These are phyloP conservation scores for Dactylonectria macrodidyma DNA, from an alignment of 2,329 filamentous ascomycete species.

Conservation along the genomic window DNA sequence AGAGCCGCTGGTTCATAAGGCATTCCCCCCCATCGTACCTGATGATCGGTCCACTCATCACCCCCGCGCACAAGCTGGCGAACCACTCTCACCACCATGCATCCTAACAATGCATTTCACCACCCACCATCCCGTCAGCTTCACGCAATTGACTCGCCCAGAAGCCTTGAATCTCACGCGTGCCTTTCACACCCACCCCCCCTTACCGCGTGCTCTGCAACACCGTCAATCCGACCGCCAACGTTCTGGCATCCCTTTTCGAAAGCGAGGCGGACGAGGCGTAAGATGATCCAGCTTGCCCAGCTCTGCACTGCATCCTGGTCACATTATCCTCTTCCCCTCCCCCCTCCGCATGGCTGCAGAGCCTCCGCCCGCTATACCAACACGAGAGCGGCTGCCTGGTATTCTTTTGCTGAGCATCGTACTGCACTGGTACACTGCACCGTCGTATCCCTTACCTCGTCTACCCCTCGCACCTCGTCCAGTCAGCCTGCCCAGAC, in stretches of 20 bases:
- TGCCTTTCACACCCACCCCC: conserved; percentile 14
- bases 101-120: conserved; percentile 24
- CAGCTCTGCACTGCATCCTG: conserved; percentile 27
- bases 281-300: conserved; percentile 43
- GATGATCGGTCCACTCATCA: conserved; percentile 14
- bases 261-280: conserved; percentile 47
- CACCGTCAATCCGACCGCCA: conserved; percentile 20
- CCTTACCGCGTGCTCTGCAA: not conserved
- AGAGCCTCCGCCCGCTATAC: conserved; percentile 9
- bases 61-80: conserved; percentile 7
- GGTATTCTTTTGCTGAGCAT: conserved; percentile 4
- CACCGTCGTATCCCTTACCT: not conserved
- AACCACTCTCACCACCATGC: conserved; percentile 26
- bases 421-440: conserved; percentile 9
- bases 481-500: conserved; percentile 18
- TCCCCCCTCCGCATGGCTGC: not conserved
- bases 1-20: conserved; percentile 1
- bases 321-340: not conserved
- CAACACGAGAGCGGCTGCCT: conserved; percentile 1
- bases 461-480: not conserved
- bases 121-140: conserved; percentile 37
- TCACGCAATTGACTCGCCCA: conserved; percentile 45
- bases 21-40: conserved; percentile 5
- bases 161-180: conserved; percentile 38
- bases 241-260: conserved; percentile 28